Percentiles rank a stretch among this genome's conserved stretches.
These are phyloP conservation scores for Prunus fruticosa DNA, from an alignment of 306 rosid species.

Conservation along the genomic window DNA sequence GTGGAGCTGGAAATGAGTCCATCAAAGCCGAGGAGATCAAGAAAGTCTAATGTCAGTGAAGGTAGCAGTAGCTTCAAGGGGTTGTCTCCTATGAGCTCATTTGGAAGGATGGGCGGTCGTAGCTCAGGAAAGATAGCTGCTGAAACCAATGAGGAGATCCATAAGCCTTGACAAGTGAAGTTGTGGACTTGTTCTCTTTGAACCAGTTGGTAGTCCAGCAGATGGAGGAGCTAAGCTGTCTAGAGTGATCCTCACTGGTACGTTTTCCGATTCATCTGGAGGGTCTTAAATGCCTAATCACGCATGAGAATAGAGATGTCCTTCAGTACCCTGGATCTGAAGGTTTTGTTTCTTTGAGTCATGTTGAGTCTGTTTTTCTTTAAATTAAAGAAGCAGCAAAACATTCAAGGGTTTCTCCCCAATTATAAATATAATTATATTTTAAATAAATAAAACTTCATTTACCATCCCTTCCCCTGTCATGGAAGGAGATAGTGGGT, in stretches of 20 bases:
- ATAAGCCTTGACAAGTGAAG: slow-evolving; percentile 30
- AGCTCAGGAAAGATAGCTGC: slow-evolving; percentile 54
- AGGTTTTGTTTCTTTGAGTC: slow-evolving; percentile 1
- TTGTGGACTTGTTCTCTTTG: slow-evolving; percentile 10
- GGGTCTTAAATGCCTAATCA: background rate
- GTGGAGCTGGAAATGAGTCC: slow-evolving; percentile 58
- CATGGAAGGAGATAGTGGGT: background rate
- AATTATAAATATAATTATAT: slow-evolving; percentile 5
- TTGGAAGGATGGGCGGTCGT: slow-evolving; percentile 56
- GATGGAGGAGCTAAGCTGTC: slow-evolving; percentile 12
- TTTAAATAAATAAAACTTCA: slow-evolving; percentile 6
- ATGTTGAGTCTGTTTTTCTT: slow-evolving; percentile 2
- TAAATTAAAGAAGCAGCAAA: slow-evolving; percentile 24
- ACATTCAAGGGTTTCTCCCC: slow-evolving; percentile 16
- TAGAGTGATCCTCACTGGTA: slow-evolving; percentile 7
- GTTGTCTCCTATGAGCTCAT: slow-evolving; percentile 68
- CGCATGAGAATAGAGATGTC: slow-evolving; percentile 3
- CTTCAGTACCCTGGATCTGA: background rate
- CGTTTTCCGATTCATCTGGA: background rate
- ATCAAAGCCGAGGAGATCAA: slow-evolving; percentile 63
- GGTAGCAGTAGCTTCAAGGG: slow-evolving; percentile 94
- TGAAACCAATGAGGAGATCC: slow-evolving; percentile 42
- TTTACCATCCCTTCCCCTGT: background rate
- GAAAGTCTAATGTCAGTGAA: slow-evolving; percentile 77
- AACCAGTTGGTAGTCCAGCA: slow-evolving; percentile 7